Conservation (phyloP, 2,329 filamentous ascomycete genomes). For the Colletotrichum somersetense region DNA sequence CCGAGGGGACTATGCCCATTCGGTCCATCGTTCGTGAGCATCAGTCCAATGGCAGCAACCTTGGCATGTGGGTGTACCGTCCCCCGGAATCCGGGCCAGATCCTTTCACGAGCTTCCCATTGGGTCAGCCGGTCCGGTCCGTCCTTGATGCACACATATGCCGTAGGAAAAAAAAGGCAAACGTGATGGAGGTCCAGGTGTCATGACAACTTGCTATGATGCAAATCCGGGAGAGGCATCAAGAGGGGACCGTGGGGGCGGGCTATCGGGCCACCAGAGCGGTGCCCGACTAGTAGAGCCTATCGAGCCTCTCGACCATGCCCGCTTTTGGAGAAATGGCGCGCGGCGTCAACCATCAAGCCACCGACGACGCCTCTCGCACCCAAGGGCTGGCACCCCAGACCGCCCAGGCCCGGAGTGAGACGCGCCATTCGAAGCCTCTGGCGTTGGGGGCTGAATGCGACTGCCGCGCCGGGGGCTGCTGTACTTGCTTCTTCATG, state of each 20-base stretch:
- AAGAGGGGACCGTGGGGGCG: background rate
- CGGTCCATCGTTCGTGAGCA: conserved; percentile 23
- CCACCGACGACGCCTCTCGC: conserved; percentile 29
- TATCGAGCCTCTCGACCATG: conserved; percentile 12
- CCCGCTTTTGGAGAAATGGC: conserved; percentile 5
- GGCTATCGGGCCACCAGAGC: conserved; percentile 8
- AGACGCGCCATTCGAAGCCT: conserved; percentile 39
- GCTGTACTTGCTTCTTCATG: conserved; percentile 1
- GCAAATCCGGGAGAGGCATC: conserved; percentile 4
- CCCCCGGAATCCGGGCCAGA: background rate
- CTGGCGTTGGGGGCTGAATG: conserved; percentile 7
- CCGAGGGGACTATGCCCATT: conserved; percentile 35
- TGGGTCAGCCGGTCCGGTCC: too few relatives aligned
- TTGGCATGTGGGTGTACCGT: background rate
- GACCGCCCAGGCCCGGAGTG: conserved; percentile 26
- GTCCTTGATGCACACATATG: background rate
- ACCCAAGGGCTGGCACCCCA: background rate
- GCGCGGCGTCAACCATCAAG: conserved; percentile 22
- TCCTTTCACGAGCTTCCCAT: background rate
- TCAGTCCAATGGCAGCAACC: conserved; percentile 21
- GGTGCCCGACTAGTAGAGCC: background rate
- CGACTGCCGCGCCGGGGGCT: background rate
- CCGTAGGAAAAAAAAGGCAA: background rate
- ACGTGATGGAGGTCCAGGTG: background rate
- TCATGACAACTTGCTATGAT: background rate